These are phyloP conservation scores for Inosperma sp. DNA, from an alignment of 768 basidiomycete species.

Conservation along the genomic window DNA sequence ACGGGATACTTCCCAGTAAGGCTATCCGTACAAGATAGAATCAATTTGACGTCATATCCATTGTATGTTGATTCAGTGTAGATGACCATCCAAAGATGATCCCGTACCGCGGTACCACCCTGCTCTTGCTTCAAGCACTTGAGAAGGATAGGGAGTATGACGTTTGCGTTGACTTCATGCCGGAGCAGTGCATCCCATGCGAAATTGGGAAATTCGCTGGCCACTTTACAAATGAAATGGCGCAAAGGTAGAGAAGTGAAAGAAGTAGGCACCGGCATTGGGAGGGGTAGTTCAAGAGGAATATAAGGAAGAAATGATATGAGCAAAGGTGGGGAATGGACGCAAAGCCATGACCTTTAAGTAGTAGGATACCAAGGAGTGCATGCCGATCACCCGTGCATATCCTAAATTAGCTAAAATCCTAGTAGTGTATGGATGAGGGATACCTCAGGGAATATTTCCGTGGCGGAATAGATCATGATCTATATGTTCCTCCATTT, in stretches of 20 bases:
- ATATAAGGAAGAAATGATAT: not conserved
- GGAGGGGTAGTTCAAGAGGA: not conserved
- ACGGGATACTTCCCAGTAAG: slow-evolving; percentile 58
- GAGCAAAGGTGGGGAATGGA: not conserved
- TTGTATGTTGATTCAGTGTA: slow-evolving; percentile 18
- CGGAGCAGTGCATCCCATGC: slow-evolving; percentile 35
- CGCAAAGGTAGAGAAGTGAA: not conserved
- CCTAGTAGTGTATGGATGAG: no score
- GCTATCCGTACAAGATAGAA: slow-evolving; percentile 57
- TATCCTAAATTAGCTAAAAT: no score
- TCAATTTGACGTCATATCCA: slow-evolving; percentile 37
- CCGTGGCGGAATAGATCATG: no score
- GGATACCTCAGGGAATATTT: no score
- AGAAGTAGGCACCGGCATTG: not conserved
- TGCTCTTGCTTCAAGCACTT: slow-evolving; percentile 22
- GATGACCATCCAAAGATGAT: slow-evolving; percentile 35
- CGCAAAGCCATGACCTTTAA: no score
- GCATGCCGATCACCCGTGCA: no score
- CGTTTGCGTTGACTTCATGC: slow-evolving; percentile 38
- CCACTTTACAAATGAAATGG: slow-evolving; percentile 17
- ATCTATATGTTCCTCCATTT: no score
- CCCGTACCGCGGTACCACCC: slow-evolving; percentile 10
- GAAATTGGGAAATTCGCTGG: slow-evolving; percentile 27
- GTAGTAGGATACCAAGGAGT: no score
- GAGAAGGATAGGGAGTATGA: slow-evolving; percentile 36